phyloP scores from a whole-genome alignment of 768 basidiomycete genomes.

The Coprinellus micaceus region DNA sequence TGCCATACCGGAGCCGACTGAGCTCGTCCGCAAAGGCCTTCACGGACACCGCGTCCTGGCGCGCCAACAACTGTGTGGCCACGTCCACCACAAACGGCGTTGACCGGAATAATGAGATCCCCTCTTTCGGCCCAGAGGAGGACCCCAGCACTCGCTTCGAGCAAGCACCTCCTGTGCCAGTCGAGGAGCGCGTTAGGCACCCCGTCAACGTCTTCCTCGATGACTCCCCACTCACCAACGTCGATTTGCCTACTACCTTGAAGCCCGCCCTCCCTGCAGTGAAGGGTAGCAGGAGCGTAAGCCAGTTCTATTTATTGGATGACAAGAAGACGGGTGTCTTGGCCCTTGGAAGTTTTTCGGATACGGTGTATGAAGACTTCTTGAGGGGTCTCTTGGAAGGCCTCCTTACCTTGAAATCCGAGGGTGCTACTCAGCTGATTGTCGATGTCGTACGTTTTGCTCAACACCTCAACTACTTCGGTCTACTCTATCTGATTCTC shows the following conservation, averaged over 20 bases:
- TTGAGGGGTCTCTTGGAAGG: constrained; percentile 44
- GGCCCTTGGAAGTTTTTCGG: constrained; percentile 58
- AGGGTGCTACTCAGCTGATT: constrained; percentile 52
- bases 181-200: constrained; percentile 30
- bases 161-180: constrained; percentile 35
- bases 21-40: constrained; percentile 40
- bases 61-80: constrained; percentile 53
- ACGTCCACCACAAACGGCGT: constrained; percentile 47
- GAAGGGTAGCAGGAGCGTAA: constrained; percentile 45
- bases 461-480: not conserved
- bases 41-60: constrained; percentile 46
- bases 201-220: constrained; percentile 50
- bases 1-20: constrained; percentile 58
- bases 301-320: constrained; percentile 51
- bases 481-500: not conserved
- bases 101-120: constrained; percentile 26
- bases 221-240: constrained; percentile 40
- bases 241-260: constrained; percentile 37
- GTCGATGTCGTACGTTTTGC: constrained; percentile 51
- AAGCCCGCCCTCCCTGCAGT: constrained; percentile 37
- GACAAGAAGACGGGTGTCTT: constrained; percentile 56
- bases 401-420: constrained; percentile 42
- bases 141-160: constrained; percentile 35
- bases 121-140: constrained; percentile 10
- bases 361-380: constrained; percentile 38